These are phyloP conservation scores for Datura wrightii DNA, from an alignment of 257 asterid species.

Conservation along the genomic window DNA sequence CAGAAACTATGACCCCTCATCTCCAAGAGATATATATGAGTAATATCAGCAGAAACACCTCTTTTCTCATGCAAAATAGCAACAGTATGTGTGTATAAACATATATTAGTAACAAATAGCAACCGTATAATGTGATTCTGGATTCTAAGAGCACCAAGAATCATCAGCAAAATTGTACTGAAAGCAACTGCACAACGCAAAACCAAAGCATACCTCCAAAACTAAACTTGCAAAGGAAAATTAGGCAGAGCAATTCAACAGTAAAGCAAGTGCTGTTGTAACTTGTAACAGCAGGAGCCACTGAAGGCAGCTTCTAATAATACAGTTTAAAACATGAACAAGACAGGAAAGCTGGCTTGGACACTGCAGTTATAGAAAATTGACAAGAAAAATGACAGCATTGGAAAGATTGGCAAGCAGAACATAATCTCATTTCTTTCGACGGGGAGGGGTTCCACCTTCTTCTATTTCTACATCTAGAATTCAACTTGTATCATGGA, in stretches of 20 bases:
- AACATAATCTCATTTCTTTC: neutral
- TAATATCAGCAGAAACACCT: neutral
- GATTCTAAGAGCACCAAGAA: slow-evolving; percentile 12
- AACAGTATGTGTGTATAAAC: neutral
- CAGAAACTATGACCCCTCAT: neutral
- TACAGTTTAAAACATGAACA: neutral
- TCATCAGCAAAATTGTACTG: neutral
- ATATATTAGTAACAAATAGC: neutral
- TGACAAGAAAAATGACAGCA: neutral
- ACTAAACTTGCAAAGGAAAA: neutral
- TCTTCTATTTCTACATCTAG: too few species aligned
- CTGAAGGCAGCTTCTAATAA: neutral
- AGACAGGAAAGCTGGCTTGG: neutral
- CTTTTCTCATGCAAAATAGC: neutral
- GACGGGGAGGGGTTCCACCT: too few species aligned
- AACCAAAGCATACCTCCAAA: neutral
- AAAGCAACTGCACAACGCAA: neutral
- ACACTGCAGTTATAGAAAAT: neutral
- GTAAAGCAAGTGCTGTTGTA: neutral
- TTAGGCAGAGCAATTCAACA: neutral
- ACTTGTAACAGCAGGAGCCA: neutral
- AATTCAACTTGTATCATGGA: too few species aligned
- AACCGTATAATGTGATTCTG: neutral
- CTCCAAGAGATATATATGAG: neutral
- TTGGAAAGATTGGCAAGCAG: neutral